Evolutionary conservation across 2,329 filamentous ascomycete genomes (phyloP).

Genomic region (Botrytis porri): DNA sequence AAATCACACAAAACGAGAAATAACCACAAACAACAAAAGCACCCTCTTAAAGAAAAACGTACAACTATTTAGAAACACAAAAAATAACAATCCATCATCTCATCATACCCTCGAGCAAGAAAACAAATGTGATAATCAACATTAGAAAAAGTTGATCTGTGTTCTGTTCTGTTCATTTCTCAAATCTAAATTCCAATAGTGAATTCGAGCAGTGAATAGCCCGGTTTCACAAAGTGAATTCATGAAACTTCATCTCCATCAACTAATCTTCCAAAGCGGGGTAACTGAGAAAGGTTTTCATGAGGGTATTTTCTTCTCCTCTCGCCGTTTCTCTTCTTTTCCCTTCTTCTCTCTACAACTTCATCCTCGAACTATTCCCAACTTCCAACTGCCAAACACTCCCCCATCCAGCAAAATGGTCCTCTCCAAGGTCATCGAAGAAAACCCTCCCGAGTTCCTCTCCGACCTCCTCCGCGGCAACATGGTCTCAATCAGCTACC

Average conservation of each 20-base stretch:
- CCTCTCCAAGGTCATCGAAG: neutral
- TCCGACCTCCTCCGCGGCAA: neutral
- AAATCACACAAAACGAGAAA: neutral
- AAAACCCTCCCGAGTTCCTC: neutral
- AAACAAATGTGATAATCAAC: neutral
- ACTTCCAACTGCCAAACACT: neutral
- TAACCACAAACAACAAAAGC: too few species aligned
- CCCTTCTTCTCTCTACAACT: neutral
- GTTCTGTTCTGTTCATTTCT: neutral
- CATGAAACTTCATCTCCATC: neutral
- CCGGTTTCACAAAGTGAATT: neutral
- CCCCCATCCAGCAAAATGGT: neutral
- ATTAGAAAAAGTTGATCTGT: neutral
- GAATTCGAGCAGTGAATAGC: neutral
- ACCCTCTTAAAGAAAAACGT: accelerated
- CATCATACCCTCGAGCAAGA: too few species aligned
- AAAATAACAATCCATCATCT: too few species aligned
- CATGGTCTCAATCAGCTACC: neutral
- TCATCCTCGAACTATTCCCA: neutral
- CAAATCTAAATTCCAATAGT: neutral
- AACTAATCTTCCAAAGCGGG: neutral
- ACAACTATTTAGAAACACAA: neutral
- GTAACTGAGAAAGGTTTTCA: neutral
- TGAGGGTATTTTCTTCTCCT: neutral
- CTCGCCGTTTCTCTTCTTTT: neutral